Base-by-base conservation (phyloP, 2,329 filamentous ascomycete species). In the Fusarium floridanum region DNA sequence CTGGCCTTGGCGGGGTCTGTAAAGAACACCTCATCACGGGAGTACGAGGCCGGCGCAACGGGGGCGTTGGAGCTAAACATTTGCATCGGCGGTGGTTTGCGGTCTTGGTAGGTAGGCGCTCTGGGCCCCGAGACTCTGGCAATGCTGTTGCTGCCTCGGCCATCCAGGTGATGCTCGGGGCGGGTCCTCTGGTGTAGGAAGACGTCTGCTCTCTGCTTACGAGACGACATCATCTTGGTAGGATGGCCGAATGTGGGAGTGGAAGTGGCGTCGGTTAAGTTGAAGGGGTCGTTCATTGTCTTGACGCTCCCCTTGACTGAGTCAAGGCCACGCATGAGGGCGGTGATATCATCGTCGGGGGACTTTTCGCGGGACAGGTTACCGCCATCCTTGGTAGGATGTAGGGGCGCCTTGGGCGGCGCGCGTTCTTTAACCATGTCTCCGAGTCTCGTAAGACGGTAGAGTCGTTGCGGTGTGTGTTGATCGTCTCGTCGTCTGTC, bases 1-100 rank as follows among this genome's bases (percentile, higher is more conserved):
- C 89, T 91, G 12, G 94, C 93, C 80, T 94, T 92, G 67, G 86
- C 86, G 0, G 92, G 90, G 74, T 95, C 93, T 7, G 93, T 91
- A 75, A 93, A 95, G 71, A 90, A 86, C 2, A 86, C 84, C 64
- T 86, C 84, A n/a, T 88, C 85, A n/a, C 80, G 82, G 14, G 79
- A 80, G 71, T 22, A 67, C 61, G 67, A 56, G 16, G 48, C 64
- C 8, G 70, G 68, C 50, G 64, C 59, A 57, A 66, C 53, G 36
- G 67, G 59, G 41, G 67, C 66, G 41, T 76, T 80, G 5, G 88
- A 88, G 79, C 84, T 85, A 80, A 88, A 91, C 77, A 88, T 82
- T 22, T 84, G 85, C 71, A 85, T 77, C 1, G 86, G 83, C 4
- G 86, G 83, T 11, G 86, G 83, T 74, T 84, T 88, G 75, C 83